These are phyloP conservation scores for Phytophthora vignae DNA, from an alignment of 352 stramenopile species.

Conservation along the genomic window DNA sequence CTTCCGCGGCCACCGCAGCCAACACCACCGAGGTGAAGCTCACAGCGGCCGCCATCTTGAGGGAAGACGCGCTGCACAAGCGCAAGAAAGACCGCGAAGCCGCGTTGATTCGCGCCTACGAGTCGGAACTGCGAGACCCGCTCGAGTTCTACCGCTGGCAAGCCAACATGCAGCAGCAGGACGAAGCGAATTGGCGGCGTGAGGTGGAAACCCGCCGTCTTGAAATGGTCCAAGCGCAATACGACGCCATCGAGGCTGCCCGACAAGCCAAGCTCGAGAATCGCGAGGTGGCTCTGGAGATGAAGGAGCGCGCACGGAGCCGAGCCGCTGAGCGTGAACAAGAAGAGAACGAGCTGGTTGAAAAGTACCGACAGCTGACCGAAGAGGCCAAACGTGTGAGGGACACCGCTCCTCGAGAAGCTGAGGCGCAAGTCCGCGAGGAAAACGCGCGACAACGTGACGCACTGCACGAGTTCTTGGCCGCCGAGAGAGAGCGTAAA, in stretches of 20 bases:
- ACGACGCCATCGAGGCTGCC: constrained; percentile 78
- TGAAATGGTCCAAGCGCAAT: constrained; percentile 86
- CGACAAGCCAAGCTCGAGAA: constrained; percentile 81
- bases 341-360: constrained; percentile 63
- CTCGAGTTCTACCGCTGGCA: constrained; percentile 94
- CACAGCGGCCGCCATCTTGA: constrained; percentile 90
- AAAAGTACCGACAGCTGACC: constrained; percentile 64
- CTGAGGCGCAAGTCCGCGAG: constrained; percentile 63
- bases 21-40: constrained; percentile 72
- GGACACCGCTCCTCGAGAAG: constrained; percentile 84
- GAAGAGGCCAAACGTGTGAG: constrained; percentile 77
- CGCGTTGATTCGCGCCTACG: constrained; percentile 86
- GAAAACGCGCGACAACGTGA: constrained; percentile 72
- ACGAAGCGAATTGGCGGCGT: constrained; percentile 69
- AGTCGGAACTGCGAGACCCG: constrained; percentile 90
- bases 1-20: constrained; percentile 29
- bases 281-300: constrained; percentile 75
- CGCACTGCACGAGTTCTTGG: constrained; percentile 70
- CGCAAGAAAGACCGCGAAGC: constrained; percentile 93
- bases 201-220: constrained; percentile 83
- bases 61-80: constrained; percentile 93
- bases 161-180: constrained; percentile 80
- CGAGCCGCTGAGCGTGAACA: constrained; percentile 71
- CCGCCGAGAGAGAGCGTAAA: constrained; percentile 68
- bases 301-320: constrained; percentile 77